These are phyloP conservation scores for Trichomonas tenax DNA, from an alignment of 208 protist species.

Conservation along the genomic window DNA sequence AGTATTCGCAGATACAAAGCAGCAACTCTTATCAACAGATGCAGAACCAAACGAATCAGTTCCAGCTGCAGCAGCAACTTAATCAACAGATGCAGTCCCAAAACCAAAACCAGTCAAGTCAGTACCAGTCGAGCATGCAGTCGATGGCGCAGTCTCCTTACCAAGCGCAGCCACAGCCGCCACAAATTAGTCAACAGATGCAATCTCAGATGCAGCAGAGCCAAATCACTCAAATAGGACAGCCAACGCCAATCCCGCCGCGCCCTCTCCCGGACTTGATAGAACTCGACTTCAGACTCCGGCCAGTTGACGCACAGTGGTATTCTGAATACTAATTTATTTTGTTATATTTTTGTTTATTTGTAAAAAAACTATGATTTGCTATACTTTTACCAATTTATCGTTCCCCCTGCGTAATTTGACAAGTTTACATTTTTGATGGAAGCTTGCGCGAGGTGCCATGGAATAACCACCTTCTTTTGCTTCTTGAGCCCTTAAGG, in stretches of 20 bases:
- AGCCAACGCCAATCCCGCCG: neutral
- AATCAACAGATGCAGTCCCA: neutral
- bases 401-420: too few species aligned
- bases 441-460: too few species aligned
- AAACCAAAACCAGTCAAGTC: neutral
- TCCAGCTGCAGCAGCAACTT: neutral
- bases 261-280: neutral
- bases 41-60: neutral
- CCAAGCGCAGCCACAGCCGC: neutral
- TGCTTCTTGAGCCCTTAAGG: too few species aligned
- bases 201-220: neutral
- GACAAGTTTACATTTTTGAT: too few species aligned
- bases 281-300: neutral
- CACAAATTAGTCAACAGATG: too few species aligned
- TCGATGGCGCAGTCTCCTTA: neutral
- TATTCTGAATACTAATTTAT: neutral
- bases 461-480: too few species aligned
- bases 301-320: neutral
- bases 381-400: too few species aligned
- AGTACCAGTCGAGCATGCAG: neutral
- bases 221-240: neutral
- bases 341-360: too few species aligned
- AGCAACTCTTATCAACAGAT: neutral
- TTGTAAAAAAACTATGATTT: too few species aligned
- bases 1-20: neutral